Evolutionary conservation across 2,329 filamentous ascomycete species (phyloP).

Genomic region (Ceratocystis cacaofunesta): DNA sequence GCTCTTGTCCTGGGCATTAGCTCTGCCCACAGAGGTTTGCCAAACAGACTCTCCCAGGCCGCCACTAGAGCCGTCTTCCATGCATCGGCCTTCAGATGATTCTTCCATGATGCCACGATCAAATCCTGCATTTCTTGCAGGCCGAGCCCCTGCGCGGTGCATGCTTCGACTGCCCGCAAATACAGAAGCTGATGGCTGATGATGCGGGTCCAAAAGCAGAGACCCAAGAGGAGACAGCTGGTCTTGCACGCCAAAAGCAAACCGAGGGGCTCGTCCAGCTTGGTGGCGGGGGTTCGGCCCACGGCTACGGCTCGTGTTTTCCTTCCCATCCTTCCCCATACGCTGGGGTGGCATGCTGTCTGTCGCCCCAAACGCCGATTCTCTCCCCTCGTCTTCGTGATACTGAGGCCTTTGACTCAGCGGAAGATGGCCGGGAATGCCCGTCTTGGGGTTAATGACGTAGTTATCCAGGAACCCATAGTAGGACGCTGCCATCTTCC

Average conservation of each 20-base stretch:
- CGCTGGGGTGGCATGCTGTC: background rate
- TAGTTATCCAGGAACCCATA: constrained; percentile 94
- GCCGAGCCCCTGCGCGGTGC: constrained; percentile 31
- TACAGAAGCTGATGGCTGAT: constrained; percentile 44
- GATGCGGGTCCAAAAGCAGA: constrained; percentile 58
- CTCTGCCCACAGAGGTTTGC: constrained; percentile 41
- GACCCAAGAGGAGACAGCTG: constrained; percentile 54
- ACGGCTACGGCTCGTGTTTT: background rate
- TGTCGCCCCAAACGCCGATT: background rate
- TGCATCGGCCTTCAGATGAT: constrained; percentile 19
- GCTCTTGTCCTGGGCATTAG: constrained; percentile 21
- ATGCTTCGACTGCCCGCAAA: constrained; percentile 31
- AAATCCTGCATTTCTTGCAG: background rate
- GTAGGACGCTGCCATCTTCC: constrained; percentile 96
- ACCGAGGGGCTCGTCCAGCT: constrained; percentile 4
- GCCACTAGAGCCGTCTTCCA: constrained; percentile 37
- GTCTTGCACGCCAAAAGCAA: constrained; percentile 42
- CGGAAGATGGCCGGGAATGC: constrained; percentile 45
- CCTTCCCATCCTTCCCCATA: constrained; percentile 2
- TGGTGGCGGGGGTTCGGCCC: constrained; percentile 3
- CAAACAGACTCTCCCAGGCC: constrained; percentile 44
- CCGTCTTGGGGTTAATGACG: constrained; percentile 55
- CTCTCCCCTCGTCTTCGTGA: background rate
- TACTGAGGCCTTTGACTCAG: constrained; percentile 33
- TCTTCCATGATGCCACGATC: constrained; percentile 3